Base-by-base conservation (phyloP, 2,329 filamentous ascomycete species). In the Zymoseptoria crescenta region DNA sequence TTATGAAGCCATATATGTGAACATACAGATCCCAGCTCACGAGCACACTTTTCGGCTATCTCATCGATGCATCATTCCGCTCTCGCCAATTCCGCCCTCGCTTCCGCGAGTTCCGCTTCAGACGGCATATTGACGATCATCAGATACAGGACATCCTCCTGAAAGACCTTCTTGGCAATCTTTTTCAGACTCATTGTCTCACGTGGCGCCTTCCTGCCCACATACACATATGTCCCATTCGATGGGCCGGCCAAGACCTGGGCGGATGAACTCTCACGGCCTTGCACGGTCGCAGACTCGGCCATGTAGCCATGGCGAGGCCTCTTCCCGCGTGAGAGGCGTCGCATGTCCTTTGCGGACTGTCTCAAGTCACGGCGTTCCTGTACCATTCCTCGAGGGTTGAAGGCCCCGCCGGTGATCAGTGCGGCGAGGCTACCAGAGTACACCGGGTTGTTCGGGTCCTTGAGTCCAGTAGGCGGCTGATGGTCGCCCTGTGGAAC, bases 361-460 rank as follows among this genome's bases (percentile, higher is more conserved):
- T 53, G 55, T 9, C 52, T 20, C 28, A 60, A 56, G 7, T 48
- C 35, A n/a, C 58, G 57, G 21, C 61, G 58, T 20, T 62, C 56
- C 21, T 41, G 54, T n/a, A 58, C 60, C 8, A 28, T 65, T 30
- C 56, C 59, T 41, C 55, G 59, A 28, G 63, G 69, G 63, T 68
- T 74, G 16, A 79, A 50, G 4, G 69, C 66, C 0, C 80, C 80
- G 1, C 80, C 80, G 0, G 75, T 80, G 1, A 81, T 62, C 1
- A 82, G 66, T 0, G 75, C 72, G 2, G 81, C 64, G 8, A 81
- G 67, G 6, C 74, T 76, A 2, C 81, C 80, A 28, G 74, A 79
- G 62, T 77, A 80, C 30, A 76, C 78, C 0, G 80, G 74, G 61
- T 82, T 77, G 60, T 76, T 79, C 0, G 81, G 80, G 61, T 84